A percentile compares a stretch with the other conserved stretches of the same genome.
phyloP scores from a whole-genome alignment of 2,329 filamentous ascomycete species.

The Cytospora piceicola region DNA sequence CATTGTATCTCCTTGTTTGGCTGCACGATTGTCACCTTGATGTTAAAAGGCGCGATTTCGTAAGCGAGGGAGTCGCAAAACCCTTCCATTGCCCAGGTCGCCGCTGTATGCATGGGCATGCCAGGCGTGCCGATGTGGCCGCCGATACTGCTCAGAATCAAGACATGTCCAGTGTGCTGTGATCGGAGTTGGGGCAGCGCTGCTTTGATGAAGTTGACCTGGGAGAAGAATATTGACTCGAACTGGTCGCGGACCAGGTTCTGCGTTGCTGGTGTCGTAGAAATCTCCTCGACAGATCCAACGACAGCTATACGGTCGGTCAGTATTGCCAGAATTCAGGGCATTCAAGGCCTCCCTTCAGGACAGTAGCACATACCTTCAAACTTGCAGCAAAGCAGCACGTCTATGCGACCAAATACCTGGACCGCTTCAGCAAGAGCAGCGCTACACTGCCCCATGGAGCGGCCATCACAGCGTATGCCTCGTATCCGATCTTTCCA shows the following conservation, averaged over 20 bases:
- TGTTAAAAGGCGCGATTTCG: conserved; percentile 94
- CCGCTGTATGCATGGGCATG: conserved; percentile 86
- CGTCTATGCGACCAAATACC: conserved; percentile 85
- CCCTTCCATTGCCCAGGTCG: conserved; percentile 92
- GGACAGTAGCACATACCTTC: conserved; percentile 61
- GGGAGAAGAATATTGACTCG: conserved; percentile 92
- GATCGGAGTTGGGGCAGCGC: conserved; percentile 77
- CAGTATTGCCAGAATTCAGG: conserved; percentile 7
- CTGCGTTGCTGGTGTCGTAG: conserved; percentile 70
- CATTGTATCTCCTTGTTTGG: conserved; percentile 91
- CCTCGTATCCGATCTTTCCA: conserved; percentile 79
- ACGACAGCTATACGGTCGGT: conserved; percentile 66
- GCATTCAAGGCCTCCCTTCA: neutral
- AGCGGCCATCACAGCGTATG: conserved; percentile 65
- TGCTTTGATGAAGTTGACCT: conserved; percentile 94
- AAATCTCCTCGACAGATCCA: conserved; percentile 88
- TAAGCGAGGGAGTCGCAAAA: conserved; percentile 96
- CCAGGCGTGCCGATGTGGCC: conserved; percentile 93
- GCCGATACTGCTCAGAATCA: conserved; percentile 86
- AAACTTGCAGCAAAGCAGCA: conserved; percentile 85
- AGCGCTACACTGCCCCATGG: conserved; percentile 75
- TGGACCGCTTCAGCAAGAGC: conserved; percentile 85
- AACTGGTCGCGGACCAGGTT: conserved; percentile 89
- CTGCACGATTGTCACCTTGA: conserved; percentile 95
- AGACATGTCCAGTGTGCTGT: conserved; percentile 85